A percentile compares a stretch with the other conserved stretches of the same genome.
Evolutionary conservation across 2,329 filamentous ascomycete genomes (phyloP).

Genomic region (Calonectria naviculata): DNA sequence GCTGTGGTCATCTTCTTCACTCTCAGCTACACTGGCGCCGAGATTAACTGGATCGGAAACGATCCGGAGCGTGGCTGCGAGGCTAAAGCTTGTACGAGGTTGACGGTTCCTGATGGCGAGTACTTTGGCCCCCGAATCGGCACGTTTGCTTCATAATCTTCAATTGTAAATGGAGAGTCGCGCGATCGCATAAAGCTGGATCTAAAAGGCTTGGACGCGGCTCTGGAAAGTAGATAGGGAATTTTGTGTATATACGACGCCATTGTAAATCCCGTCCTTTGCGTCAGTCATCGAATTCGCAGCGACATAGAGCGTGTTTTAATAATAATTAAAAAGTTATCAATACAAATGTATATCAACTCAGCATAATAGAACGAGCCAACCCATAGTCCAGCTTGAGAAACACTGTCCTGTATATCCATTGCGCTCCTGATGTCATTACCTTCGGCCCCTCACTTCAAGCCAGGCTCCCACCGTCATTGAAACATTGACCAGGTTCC

Average conservation of each 20-base stretch:
- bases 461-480: constrained; percentile 20
- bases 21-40: constrained; percentile 50
- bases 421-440: neutral
- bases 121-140: constrained; percentile 42
- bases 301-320: neutral
- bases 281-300: neutral
- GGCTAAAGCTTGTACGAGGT: constrained; percentile 30
- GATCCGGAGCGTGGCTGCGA: constrained; percentile 42
- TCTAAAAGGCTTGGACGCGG: neutral
- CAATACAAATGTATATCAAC: neutral
- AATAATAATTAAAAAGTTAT: neutral
- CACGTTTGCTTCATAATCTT: constrained; percentile 22
- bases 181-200: too few relatives aligned
- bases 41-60: constrained; percentile 60
- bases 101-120: constrained; percentile 40
- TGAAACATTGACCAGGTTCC: constrained; percentile 20
- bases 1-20: constrained; percentile 63
- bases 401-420: too few relatives aligned
- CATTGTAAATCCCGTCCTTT: neutral
- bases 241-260: neutral
- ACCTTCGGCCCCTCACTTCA: neutral
- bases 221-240: neutral
- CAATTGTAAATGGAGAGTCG: too few relatives aligned
- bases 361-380: neutral
- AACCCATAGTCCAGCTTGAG: neutral